phyloP scores from a whole-genome alignment of 2,329 filamentous ascomycete genomes.

The Nigrospora osmanthi region DNA sequence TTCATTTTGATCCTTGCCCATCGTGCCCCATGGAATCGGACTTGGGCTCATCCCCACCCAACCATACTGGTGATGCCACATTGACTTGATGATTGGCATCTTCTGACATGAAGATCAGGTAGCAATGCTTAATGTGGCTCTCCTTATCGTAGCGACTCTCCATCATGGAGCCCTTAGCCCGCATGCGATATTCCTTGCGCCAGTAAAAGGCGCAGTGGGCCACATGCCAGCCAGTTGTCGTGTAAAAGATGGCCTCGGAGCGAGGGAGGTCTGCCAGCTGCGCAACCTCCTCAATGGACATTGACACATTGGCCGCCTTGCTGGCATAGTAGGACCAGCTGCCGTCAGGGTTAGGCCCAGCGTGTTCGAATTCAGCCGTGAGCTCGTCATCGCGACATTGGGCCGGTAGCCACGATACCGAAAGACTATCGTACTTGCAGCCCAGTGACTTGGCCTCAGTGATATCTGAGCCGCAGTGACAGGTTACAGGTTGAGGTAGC shows the following conservation, averaged over 20 bases:
- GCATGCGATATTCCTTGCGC: neutral
- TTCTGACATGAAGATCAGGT: neutral
- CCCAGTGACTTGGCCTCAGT: neutral
- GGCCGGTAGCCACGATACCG: neutral
- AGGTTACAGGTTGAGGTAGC: no score
- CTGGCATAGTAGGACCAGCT: neutral
- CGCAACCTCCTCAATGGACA: neutral
- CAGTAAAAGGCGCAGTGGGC: constrained; percentile 1
- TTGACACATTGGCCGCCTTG: neutral
- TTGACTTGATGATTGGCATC: no score
- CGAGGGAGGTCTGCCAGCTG: neutral
- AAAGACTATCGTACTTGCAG: neutral
- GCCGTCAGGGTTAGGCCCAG: no score
- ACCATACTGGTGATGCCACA: no score
- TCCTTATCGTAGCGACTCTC: neutral
- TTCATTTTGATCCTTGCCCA: no score
- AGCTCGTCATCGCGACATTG: constrained; percentile 1
- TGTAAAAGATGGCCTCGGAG: neutral
- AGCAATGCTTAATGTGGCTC: constrained; percentile 1
- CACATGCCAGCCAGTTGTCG: neutral
- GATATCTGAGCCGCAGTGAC: neutral
- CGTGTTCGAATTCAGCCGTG: neutral
- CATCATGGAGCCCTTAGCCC: neutral
- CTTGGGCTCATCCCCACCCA: no score
- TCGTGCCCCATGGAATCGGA: no score